phyloP scores from a whole-genome alignment of 441 rosid species.

The Brassica hybrid region DNA sequence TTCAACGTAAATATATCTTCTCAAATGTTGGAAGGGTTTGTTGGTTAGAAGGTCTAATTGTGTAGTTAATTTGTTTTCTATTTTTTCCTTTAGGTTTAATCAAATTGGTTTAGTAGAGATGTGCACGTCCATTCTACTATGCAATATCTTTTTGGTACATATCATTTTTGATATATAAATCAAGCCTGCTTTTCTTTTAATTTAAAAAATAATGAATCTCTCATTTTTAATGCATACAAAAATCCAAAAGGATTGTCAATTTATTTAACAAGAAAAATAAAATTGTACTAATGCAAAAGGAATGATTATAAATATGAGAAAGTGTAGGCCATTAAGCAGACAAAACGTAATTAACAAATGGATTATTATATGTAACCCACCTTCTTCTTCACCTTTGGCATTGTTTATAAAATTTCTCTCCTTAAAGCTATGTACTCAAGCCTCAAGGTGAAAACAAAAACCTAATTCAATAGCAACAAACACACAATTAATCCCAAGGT shows the following conservation, averaged over 20 bases:
- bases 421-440: constrained; percentile 43
- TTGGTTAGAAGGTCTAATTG: constrained; percentile 31
- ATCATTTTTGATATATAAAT: neutral
- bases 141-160: constrained; percentile 7
- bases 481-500: constrained; percentile 7
- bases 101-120: constrained; percentile 24
- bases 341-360: constrained; percentile 55
- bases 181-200: constrained; percentile 9
- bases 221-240: constrained; percentile 19
- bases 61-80: constrained; percentile 11
- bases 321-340: constrained; percentile 84
- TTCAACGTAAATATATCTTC: neutral
- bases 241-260: constrained; percentile 34
- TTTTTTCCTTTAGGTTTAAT: constrained; percentile 12
- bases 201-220: neutral
- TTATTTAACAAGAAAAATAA: constrained; percentile 34
- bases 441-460: constrained; percentile 47
- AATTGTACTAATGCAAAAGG: constrained; percentile 40
- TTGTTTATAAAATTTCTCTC: constrained; percentile 64
- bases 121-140: constrained; percentile 24
- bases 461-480: constrained; percentile 33
- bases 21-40: constrained; percentile 20
- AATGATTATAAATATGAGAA: constrained; percentile 47
- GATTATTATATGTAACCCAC: constrained; percentile 62
- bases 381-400: constrained; percentile 55